Percentiles rank a stretch among this genome's conserved stretches.
Evolutionary conservation across 2,329 filamentous ascomycete genomes (phyloP).

Genomic region (Phialophora verrucosa): DNA sequence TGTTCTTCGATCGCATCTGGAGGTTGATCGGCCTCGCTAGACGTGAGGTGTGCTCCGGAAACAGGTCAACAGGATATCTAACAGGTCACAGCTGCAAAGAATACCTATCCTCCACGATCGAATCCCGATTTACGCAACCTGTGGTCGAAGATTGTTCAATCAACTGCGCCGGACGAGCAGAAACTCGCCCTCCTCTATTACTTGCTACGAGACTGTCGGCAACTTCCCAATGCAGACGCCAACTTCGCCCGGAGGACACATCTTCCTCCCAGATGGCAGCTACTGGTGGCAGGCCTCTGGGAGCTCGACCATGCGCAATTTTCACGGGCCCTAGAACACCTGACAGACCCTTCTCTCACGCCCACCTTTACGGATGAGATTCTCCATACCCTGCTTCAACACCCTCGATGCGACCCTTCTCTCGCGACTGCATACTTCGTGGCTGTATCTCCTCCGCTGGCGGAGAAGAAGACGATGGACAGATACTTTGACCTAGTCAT

Average conservation of each 20-base stretch:
- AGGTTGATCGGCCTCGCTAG: slow-evolving; percentile 71
- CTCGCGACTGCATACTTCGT: slow-evolving; percentile 80
- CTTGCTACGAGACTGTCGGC: slow-evolving; percentile 75
- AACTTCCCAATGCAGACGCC: slow-evolving; percentile 56
- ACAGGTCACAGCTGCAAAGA: slow-evolving; percentile 54
- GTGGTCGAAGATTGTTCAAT: slow-evolving; percentile 71
- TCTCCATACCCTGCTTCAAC: slow-evolving; percentile 67
- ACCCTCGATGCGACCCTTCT: slow-evolving; percentile 64
- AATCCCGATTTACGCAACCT: slow-evolving; percentile 71
- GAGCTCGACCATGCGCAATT: slow-evolving; percentile 66
- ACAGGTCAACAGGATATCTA: slow-evolving; percentile 1
- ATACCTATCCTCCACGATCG: slow-evolving; percentile 75
- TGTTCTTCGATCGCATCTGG: slow-evolving; percentile 82
- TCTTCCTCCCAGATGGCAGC: slow-evolving; percentile 75
- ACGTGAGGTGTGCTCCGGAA: slow-evolving; percentile 54
- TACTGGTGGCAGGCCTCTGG: slow-evolving; percentile 84
- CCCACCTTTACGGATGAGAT: slow-evolving; percentile 82
- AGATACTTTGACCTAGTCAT: slow-evolving; percentile 73
- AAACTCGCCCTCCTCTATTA: slow-evolving; percentile 86
- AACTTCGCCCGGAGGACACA: slow-evolving; percentile 68
- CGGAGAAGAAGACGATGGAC: slow-evolving; percentile 64
- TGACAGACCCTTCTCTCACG: slow-evolving; percentile 78
- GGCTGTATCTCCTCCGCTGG: slow-evolving; percentile 74
- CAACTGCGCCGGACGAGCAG: slow-evolving; percentile 70
- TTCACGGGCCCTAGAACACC: slow-evolving; percentile 71